Percentiles rank a stretch among this genome's conserved stretches.
These are phyloP conservation scores for Boechera retrofracta DNA, from an alignment of 345 rosid genomes.

Conservation along the genomic window DNA sequence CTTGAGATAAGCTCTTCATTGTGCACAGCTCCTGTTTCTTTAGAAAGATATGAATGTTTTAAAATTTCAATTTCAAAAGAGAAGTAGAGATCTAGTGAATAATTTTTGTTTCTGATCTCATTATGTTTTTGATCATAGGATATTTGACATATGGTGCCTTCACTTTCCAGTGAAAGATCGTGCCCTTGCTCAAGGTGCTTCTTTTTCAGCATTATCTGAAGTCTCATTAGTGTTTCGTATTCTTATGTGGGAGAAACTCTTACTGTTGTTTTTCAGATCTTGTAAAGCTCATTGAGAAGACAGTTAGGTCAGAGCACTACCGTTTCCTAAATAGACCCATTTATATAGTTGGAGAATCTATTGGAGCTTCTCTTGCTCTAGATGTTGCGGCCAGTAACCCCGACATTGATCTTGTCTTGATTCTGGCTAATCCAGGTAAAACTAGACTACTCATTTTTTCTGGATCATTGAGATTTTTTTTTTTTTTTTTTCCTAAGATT, in stretches of 20 bases:
- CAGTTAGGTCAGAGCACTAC: no score
- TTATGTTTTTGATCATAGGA: conserved; percentile 47
- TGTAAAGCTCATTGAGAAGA: no score
- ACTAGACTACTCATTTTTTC: no score
- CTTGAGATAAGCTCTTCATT: background rate
- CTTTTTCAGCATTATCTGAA: background rate
- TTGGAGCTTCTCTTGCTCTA: no score
- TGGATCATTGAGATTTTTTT: no score
- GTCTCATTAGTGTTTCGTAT: background rate
- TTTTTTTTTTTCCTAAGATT: no score
- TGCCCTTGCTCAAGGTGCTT: conserved; percentile 59
- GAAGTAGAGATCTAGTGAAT: background rate
- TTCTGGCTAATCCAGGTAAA: no score
- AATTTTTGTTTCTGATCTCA: background rate
- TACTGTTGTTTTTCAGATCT: conserved; percentile 1
- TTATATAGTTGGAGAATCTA: no score
- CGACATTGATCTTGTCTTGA: no score
- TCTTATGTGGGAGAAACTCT: conserved; percentile 23
- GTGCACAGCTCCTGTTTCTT: background rate
- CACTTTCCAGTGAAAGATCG: conserved; percentile 69
- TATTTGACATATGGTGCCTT: conserved; percentile 72
- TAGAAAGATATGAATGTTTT: background rate
- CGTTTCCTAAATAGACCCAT: no score
- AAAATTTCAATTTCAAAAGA: background rate
- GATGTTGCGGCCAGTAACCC: no score